Evolutionary conservation across 2,329 filamentous ascomycete species (phyloP).

Genomic region (Pestalotiopsis sp.): DNA sequence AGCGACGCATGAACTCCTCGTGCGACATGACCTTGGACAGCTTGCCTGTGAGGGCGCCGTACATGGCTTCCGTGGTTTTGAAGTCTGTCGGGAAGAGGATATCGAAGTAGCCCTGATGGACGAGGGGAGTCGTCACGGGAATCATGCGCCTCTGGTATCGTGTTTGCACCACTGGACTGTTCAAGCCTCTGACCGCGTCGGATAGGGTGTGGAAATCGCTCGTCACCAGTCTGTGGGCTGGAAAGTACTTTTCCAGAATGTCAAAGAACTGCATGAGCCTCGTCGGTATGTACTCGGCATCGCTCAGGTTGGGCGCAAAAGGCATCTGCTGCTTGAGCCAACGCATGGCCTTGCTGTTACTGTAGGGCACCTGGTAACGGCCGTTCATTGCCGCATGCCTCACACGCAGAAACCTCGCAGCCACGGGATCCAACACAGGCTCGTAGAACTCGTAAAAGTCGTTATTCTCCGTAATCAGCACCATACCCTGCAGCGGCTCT

Average conservation of each 20-base stretch:
- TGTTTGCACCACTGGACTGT: slow-evolving; percentile 95
- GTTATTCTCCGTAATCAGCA: slow-evolving; percentile 81
- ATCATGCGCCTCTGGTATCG: slow-evolving; percentile 86
- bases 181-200: slow-evolving; percentile 80
- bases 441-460: slow-evolving; percentile 97
- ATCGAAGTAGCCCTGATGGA: slow-evolving; percentile 98
- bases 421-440: slow-evolving; percentile 78
- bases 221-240: slow-evolving; percentile 82
- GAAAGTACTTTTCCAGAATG: slow-evolving; percentile 85
- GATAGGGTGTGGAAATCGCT: slow-evolving; percentile 90
- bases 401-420: slow-evolving; percentile 81
- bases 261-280: slow-evolving; percentile 97
- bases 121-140: slow-evolving; percentile 86
- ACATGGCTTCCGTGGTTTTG: slow-evolving; percentile 84
- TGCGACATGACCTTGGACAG: slow-evolving; percentile 84
- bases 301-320: slow-evolving; percentile 74
- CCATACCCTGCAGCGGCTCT: slow-evolving; percentile 82
- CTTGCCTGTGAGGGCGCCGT: slow-evolving; percentile 90
- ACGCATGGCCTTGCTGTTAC: slow-evolving; percentile 56
- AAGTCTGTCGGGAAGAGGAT: slow-evolving; percentile 99
- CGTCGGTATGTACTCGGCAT: slow-evolving; percentile 92
- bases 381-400: slow-evolving; percentile 74
- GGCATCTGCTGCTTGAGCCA: slow-evolving; percentile 67
- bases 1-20: slow-evolving; percentile 86
- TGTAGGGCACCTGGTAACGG: slow-evolving; percentile 65